Conservation (phyloP, 2,329 filamentous ascomycete genomes). For the Exophiala phaeomuriformis region DNA sequence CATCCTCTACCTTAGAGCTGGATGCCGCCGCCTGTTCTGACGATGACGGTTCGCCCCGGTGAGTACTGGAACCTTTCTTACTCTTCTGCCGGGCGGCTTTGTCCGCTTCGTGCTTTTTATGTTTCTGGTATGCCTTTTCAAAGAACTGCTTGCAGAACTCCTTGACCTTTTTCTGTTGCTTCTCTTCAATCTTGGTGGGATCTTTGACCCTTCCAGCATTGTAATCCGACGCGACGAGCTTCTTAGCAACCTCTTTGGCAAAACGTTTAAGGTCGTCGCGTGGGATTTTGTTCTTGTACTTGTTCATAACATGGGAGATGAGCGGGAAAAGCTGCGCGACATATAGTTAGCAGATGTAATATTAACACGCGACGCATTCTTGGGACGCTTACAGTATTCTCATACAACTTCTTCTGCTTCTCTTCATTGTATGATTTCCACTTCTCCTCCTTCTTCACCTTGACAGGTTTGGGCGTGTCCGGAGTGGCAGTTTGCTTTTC, state of each 20-base stretch:
- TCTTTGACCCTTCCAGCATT: slow-evolving; percentile 81
- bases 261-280: slow-evolving; percentile 65
- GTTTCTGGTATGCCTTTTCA: slow-evolving; percentile 76
- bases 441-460: slow-evolving; percentile 44
- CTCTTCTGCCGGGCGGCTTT: slow-evolving; percentile 45
- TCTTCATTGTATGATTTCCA: slow-evolving; percentile 53
- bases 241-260: slow-evolving; percentile 69
- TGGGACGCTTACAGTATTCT: slow-evolving; percentile 66
- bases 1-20: slow-evolving; percentile 15
- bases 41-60: too few species aligned
- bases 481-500: slow-evolving; percentile 47
- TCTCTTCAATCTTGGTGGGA: slow-evolving; percentile 67
- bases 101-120: slow-evolving; percentile 59
- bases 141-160: slow-evolving; percentile 78
- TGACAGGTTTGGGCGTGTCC: slow-evolving; percentile 58
- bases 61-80: slow-evolving; percentile 23
- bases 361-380: neutral
- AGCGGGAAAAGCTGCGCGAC: slow-evolving; percentile 64
- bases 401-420: slow-evolving; percentile 92
- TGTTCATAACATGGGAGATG: slow-evolving; percentile 77
- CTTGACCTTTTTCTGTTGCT: slow-evolving; percentile 75
- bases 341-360: slow-evolving; percentile 16
- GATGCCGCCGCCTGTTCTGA: too few species aligned
- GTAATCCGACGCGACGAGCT: slow-evolving; percentile 84
- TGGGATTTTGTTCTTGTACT: slow-evolving; percentile 77